A percentile compares a stretch with the other conserved stretches of the same genome.
Evolutionary conservation across 2,329 filamentous ascomycete species (phyloP).

Genomic region (Paraconiothyrium brasiliense): DNA sequence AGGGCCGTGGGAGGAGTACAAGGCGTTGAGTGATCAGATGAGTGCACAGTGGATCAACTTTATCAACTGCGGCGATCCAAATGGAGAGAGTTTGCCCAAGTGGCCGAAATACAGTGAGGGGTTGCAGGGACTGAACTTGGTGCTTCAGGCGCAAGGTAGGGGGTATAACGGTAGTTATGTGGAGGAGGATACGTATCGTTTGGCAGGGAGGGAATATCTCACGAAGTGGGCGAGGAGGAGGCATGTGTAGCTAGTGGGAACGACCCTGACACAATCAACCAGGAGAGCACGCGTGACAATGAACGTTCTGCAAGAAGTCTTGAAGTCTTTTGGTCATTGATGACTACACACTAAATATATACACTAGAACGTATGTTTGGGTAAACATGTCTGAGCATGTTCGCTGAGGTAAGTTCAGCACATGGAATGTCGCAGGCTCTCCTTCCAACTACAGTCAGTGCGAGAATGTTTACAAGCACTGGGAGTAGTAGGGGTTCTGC

Average conservation of each 20-base stretch:
- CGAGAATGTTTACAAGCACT: conserved; percentile 48
- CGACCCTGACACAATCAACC: no score
- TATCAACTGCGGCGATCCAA: conserved; percentile 51
- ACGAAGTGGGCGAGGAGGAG: conserved; percentile 48
- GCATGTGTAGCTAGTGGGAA: conserved; percentile 32
- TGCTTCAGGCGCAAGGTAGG: conserved; percentile 55
- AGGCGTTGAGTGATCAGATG: conserved; percentile 55
- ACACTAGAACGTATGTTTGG: conserved; percentile 18
- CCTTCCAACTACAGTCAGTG: neutral
- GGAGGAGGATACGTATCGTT: conserved; percentile 55
- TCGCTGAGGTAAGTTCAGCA: neutral
- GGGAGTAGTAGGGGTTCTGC: conserved; percentile 58
- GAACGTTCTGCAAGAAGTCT: neutral
- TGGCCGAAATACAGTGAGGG: conserved; percentile 56
- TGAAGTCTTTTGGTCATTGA: conserved; percentile 4
- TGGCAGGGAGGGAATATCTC: conserved; percentile 53
- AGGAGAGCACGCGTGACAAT: neutral
- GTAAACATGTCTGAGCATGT: conserved; percentile 11
- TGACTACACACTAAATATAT: conserved; percentile 21
- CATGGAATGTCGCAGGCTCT: neutral
- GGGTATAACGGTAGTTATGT: conserved; percentile 54
- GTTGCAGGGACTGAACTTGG: conserved; percentile 52
- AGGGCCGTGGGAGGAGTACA: conserved; percentile 52
- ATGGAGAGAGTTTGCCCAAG: conserved; percentile 41
- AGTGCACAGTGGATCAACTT: conserved; percentile 58